phyloP scores from a whole-genome alignment of 352 stramenopile species.

The Pythium sp. region DNA sequence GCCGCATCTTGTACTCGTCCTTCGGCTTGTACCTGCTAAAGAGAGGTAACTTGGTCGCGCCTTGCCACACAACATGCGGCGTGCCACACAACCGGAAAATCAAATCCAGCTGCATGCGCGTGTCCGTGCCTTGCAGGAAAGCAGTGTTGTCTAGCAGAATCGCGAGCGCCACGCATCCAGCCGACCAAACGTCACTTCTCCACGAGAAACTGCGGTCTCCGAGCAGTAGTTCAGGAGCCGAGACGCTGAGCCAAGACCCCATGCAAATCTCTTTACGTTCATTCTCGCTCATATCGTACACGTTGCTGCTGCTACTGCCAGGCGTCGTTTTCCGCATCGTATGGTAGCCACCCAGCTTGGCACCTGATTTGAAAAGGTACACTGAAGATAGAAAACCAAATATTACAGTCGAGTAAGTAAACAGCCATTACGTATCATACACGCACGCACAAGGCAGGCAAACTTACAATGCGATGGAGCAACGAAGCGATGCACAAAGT shows the following conservation, averaged over 20 bases:
- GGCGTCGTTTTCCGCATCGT: slow-evolving; percentile 47
- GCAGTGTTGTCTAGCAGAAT: slow-evolving; percentile 65
- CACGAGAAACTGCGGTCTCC: slow-evolving; percentile 68
- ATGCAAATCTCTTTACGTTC: slow-evolving; percentile 77
- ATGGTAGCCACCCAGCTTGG: slow-evolving; percentile 73
- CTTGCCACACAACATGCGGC: slow-evolving; percentile 49
- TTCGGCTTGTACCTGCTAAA: slow-evolving; percentile 62
- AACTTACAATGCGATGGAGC: slow-evolving; percentile 49
- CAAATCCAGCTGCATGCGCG: slow-evolving; percentile 67
- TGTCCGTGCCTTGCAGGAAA: slow-evolving; percentile 60
- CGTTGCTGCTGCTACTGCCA: slow-evolving; percentile 22
- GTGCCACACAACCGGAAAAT: slow-evolving; percentile 82
- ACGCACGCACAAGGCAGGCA: neutral
- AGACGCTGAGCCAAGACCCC: slow-evolving; percentile 61
- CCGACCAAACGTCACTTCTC: slow-evolving; percentile 74
- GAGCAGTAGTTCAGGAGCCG: slow-evolving; percentile 71
- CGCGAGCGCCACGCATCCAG: slow-evolving; percentile 58
- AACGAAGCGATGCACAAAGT: slow-evolving; percentile 80
- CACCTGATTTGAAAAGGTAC: slow-evolving; percentile 62
- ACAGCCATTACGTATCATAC: neutral
- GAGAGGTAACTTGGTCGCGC: slow-evolving; percentile 47
- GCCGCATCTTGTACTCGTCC: slow-evolving; percentile 69
- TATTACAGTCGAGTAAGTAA: neutral
- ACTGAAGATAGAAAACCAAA: slow-evolving; percentile 24
- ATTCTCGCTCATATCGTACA: slow-evolving; percentile 66